Percentiles rank a stretch among this genome's conserved stretches.
Conservation (phyloP, 1,284 basidiomycete genomes). For the Naganishia cerealis region DNA sequence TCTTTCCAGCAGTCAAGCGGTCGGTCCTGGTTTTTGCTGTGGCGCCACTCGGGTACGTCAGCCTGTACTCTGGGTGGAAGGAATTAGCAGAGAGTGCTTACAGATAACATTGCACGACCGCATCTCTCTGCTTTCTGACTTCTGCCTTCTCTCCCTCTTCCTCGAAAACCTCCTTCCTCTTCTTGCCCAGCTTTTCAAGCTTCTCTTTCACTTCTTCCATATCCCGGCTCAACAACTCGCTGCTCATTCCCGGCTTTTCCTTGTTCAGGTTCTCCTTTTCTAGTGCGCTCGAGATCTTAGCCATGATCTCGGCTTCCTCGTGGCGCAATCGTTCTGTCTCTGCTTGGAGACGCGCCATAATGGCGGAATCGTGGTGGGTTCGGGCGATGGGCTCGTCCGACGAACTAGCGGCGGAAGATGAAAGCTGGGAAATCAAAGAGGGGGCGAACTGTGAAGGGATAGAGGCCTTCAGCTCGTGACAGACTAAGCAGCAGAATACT, state of each 20-base stretch:
- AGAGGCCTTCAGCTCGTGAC: too few relatives aligned
- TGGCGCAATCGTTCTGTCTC: conserved; percentile 49
- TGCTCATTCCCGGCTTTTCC: conserved; percentile 52
- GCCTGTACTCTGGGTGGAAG: not conserved
- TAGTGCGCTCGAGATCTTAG: conserved; percentile 48
- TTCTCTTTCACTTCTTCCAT: conserved; percentile 55
- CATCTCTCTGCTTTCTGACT: conserved; percentile 44
- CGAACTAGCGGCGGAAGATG: conserved; percentile 35
- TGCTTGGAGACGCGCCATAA: conserved; percentile 48
- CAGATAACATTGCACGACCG: conserved; percentile 52
- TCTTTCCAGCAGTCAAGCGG: conserved; percentile 55
- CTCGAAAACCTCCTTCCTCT: conserved; percentile 36
- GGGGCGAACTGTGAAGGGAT: conserved; percentile 48
- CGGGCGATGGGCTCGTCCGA: conserved; percentile 15
- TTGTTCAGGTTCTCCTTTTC: conserved; percentile 55
- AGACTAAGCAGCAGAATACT: too few relatives aligned
- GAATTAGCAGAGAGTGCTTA: conserved; percentile 39
- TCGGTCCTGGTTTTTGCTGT: conserved; percentile 45
- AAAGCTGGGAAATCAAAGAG: conserved; percentile 48
- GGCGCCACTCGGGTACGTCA: not conserved
- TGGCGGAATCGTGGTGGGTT: conserved; percentile 45
- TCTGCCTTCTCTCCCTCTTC: conserved; percentile 42
- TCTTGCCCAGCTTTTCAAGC: conserved; percentile 48
- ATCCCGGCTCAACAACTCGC: conserved; percentile 51
- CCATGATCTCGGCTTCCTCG: conserved; percentile 52